phyloP scores from a whole-genome alignment of 2,329 filamentous ascomycete species.

The Fusarium sp. region DNA sequence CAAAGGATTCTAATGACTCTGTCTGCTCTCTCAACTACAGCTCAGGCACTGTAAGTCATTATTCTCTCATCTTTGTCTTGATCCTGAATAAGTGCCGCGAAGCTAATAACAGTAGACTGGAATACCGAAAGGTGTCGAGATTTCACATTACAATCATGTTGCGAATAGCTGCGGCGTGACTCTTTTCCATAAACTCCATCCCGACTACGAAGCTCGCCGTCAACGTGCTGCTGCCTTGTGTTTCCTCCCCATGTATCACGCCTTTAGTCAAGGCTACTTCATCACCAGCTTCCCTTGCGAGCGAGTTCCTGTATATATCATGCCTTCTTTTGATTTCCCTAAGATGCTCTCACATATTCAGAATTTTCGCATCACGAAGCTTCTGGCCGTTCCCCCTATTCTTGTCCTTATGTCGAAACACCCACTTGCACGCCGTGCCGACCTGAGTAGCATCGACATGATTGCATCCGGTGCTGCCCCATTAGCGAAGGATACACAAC shows the following conservation, averaged over 20 bases:
- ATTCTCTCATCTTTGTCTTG: too few relatives aligned
- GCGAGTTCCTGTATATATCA: slow-evolving; percentile 77
- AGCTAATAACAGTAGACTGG: slow-evolving; percentile 63
- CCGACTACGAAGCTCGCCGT: slow-evolving; percentile 57
- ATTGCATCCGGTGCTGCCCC: slow-evolving; percentile 77
- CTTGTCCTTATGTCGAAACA: slow-evolving; percentile 78
- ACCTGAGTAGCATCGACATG: slow-evolving; percentile 71
- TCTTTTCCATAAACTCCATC: slow-evolving; percentile 54
- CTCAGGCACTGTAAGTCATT: slow-evolving; percentile 65
- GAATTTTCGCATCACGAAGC: slow-evolving; percentile 72
- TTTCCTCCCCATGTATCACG: slow-evolving; percentile 82
- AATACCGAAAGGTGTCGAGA: slow-evolving; percentile 84
- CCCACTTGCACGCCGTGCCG: slow-evolving; percentile 70
- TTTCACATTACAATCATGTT: slow-evolving; percentile 81
- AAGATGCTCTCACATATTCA: slow-evolving; percentile 76
- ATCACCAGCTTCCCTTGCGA: slow-evolving; percentile 66
- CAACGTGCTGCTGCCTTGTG: slow-evolving; percentile 61
- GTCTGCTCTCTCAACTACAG: slow-evolving; percentile 82
- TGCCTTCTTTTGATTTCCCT: slow-evolving; percentile 80
- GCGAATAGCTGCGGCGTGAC: slow-evolving; percentile 73
- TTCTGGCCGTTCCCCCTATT: slow-evolving; percentile 79
- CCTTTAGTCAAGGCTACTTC: slow-evolving; percentile 77
- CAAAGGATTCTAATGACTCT: slow-evolving; percentile 58
- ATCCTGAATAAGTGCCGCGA: neutral
- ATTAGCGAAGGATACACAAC: slow-evolving; percentile 62